Conservation (phyloP, 257 asterid genomes). For the Solanum paucissectum region DNA sequence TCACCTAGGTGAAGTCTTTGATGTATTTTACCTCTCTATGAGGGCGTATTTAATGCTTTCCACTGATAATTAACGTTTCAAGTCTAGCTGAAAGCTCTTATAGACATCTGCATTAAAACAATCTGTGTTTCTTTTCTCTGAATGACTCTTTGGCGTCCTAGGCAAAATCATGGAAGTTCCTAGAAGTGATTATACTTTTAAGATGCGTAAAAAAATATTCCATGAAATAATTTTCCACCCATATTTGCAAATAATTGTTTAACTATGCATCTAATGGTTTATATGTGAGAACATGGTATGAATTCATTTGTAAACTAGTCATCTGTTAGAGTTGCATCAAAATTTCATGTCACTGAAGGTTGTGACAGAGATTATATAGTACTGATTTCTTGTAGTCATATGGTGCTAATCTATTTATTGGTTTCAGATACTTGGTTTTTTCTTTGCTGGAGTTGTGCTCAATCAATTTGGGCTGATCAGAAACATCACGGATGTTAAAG, state of each 20-base stretch:
- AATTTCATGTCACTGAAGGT: not conserved
- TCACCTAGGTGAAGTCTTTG: not conserved
- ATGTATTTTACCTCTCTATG: not conserved
- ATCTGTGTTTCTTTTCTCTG: not conserved
- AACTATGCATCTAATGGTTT: not conserved
- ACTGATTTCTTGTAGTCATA: not conserved
- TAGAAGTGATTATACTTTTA: not conserved
- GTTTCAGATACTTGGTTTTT: slow-evolving; percentile 96
- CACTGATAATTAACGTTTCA: not conserved
- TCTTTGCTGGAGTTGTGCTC: slow-evolving; percentile 96
- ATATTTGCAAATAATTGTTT: not conserved
- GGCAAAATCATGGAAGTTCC: not conserved
- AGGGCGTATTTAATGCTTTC: not conserved
- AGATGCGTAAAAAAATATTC: not conserved
- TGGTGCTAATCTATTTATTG: slow-evolving; percentile 20
- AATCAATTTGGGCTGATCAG: slow-evolving; percentile 86
- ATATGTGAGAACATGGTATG: not conserved
- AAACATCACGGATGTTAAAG: slow-evolving; percentile 81
- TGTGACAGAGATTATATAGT: not conserved
- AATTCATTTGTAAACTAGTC: not conserved
- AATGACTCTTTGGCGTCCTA: not conserved
- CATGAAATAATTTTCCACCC: not conserved
- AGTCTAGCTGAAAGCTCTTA: not conserved
- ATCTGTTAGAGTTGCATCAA: not conserved
- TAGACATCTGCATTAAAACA: not conserved